phyloP scores from a whole-genome alignment of 805 yeast species.

The Candida germanica region DNA sequence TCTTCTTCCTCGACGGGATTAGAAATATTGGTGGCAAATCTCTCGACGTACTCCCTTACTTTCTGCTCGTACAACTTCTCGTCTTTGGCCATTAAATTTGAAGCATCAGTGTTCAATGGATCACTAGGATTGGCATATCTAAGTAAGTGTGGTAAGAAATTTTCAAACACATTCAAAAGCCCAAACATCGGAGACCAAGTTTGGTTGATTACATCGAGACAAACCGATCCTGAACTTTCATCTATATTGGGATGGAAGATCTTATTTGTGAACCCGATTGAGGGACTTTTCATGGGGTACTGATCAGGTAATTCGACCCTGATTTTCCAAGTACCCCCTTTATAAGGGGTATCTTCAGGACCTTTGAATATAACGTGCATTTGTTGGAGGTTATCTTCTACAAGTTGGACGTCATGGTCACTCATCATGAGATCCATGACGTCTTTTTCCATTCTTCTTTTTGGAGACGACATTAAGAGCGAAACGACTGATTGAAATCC shows the following conservation, averaged over 20 bases:
- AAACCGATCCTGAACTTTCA: constrained; percentile 84
- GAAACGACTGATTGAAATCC: no score
- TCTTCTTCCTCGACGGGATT: constrained; percentile 41
- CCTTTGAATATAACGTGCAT: constrained; percentile 83
- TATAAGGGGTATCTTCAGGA: constrained; percentile 79
- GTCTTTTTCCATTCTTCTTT: constrained; percentile 85
- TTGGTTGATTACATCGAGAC: constrained; percentile 93
- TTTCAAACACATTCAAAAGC: constrained; percentile 83
- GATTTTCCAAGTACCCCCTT: constrained; percentile 84
- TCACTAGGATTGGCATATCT: constrained; percentile 93
- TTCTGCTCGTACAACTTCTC: constrained; percentile 61
- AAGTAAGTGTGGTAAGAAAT: constrained; percentile 86
- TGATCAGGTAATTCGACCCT: constrained; percentile 94
- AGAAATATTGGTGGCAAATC: constrained; percentile 46
- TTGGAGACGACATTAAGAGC: constrained; percentile 64
- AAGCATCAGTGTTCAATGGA: constrained; percentile 90
- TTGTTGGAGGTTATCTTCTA: constrained; percentile 77
- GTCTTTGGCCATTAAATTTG: constrained; percentile 70
- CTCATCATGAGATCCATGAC: constrained; percentile 97
- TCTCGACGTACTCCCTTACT: constrained; percentile 70
- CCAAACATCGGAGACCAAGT: constrained; percentile 99
- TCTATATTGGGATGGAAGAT: constrained; percentile 96
- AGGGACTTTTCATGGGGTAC: constrained; percentile 93
- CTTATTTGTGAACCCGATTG: constrained; percentile 88
- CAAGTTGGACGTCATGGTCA: constrained; percentile 80